phyloP scores from a whole-genome alignment of 1,284 basidiomycete genomes.

The Naganishia sp. region DNA sequence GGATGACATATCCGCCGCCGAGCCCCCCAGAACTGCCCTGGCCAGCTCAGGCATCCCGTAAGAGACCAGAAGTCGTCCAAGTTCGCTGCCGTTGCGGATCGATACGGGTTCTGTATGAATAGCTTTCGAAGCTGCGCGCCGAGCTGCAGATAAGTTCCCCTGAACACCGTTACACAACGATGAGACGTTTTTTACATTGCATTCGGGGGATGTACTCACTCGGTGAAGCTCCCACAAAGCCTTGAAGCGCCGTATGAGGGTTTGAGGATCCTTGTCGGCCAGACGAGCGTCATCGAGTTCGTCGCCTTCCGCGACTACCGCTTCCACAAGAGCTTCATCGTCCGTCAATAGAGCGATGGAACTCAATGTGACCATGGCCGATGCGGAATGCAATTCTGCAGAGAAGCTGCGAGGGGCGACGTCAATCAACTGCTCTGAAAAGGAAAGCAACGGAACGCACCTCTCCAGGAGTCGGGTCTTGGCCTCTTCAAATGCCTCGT shows the following conservation, averaged over 20 bases:
- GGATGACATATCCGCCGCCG: background rate
- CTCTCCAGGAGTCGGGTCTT: conserved; percentile 80
- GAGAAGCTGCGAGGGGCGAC: conserved; percentile 58
- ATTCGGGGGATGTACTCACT: background rate
- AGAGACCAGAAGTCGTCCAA: conserved; percentile 10
- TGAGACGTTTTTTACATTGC: background rate
- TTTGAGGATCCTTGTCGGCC: conserved; percentile 8
- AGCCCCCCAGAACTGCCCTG: background rate
- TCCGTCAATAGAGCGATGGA: conserved; percentile 79
- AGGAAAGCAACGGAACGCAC: conserved; percentile 57
- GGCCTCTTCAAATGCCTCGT: conserved; percentile 72
- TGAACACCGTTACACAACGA: background rate
- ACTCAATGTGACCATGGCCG: conserved; percentile 77
- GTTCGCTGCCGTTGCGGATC: background rate
- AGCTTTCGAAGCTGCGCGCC: conserved; percentile 1
- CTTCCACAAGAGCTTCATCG: conserved; percentile 80
- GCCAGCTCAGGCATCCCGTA: conserved; percentile 6
- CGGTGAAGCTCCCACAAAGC: conserved; percentile 40
- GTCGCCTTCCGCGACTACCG: conserved; percentile 78
- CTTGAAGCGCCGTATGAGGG: conserved; percentile 35
- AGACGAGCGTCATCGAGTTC: conserved; percentile 59
- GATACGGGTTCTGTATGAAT: conserved; percentile 1
- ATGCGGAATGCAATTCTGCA: conserved; percentile 61
- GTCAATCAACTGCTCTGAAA: conserved; percentile 24
- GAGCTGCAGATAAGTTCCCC: conserved; percentile 9